phyloP scores from a whole-genome alignment of 169 alveolate species.

The Ichthyophthirius multifiliis region DNA sequence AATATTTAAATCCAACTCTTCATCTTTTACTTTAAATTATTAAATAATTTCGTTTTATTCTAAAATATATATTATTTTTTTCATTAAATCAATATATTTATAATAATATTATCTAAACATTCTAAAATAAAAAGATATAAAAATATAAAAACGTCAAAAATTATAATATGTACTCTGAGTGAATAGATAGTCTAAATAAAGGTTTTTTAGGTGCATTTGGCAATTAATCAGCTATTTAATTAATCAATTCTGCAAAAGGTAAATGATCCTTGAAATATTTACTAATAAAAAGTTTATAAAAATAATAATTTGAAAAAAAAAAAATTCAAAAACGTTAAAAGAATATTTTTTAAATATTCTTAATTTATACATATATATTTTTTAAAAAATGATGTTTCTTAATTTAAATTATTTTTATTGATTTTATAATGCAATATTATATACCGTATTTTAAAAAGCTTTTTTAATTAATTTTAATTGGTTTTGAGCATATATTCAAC shows the following conservation, averaged over 20 bases:
- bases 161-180: neutral
- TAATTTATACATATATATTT: neutral
- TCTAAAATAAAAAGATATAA: neutral
- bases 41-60: no score
- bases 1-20: no score
- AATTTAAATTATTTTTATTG: neutral
- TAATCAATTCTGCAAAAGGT: neutral
- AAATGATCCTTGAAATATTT: neutral
- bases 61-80: neutral
- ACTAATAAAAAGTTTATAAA: neutral
- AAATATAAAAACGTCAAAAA: neutral
- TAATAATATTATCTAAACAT: neutral
- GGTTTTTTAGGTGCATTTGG: constrained; percentile 9
- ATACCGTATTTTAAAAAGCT: neutral
- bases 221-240: neutral
- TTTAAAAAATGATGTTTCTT: neutral
- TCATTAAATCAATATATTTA: neutral
- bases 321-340: neutral
- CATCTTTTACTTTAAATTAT: no score
- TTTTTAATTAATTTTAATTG: neutral
- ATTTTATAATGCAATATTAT: neutral
- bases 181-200: neutral
- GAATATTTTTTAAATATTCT: neutral
- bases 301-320: neutral
- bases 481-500: neutral